These are phyloP conservation scores for Glonium stellatum DNA, from an alignment of 495 filamentous ascomycete species.

Conservation along the genomic window DNA sequence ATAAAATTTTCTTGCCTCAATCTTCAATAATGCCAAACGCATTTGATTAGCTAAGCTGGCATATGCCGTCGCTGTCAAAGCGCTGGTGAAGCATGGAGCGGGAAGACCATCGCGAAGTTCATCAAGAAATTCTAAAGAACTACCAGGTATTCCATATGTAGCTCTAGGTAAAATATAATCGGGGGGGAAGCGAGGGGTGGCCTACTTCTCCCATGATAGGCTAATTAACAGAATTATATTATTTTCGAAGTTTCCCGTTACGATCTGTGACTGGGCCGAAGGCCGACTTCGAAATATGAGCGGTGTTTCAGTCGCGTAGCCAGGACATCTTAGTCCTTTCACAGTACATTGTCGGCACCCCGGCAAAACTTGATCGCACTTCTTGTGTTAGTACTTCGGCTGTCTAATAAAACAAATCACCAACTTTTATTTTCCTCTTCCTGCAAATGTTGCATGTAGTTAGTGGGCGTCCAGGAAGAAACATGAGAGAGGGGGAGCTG, in stretches of 20 bases:
- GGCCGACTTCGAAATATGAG: background rate
- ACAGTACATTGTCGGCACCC: background rate
- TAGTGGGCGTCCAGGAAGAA: background rate
- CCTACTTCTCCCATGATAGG: background rate
- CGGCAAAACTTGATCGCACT: constrained; percentile 1
- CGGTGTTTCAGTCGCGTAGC: background rate
- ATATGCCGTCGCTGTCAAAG: background rate
- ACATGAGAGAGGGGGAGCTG: too few species aligned
- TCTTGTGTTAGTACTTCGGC: background rate
- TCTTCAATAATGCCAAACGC: background rate
- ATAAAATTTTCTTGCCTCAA: background rate
- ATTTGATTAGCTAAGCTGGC: background rate
- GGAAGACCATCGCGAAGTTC: background rate
- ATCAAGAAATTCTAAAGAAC: background rate
- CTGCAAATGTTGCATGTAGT: background rate
- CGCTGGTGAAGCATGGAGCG: background rate
- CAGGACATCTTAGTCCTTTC: constrained; percentile 1
- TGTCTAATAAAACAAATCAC: background rate
- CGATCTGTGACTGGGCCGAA: background rate
- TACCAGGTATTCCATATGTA: background rate
- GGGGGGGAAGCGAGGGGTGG: background rate
- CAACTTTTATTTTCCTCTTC: background rate
- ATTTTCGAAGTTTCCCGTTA: background rate
- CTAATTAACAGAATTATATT: background rate
- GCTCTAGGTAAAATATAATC: background rate